Conservation (phyloP, 441 rosid species). For the Iberis amara region DNA sequence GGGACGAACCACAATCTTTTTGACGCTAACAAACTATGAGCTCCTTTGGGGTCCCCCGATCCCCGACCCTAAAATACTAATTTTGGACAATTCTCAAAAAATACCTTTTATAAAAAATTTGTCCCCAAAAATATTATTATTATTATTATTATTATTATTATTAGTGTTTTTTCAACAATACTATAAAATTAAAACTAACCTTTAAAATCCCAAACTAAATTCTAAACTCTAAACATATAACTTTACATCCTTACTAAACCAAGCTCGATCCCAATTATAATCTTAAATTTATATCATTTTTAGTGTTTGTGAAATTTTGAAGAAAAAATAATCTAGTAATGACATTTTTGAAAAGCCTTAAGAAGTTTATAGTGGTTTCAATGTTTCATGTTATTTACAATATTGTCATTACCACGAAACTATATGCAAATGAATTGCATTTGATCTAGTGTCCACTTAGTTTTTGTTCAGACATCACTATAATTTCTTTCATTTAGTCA, state of each 20-base stretch:
- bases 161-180: too few relatives aligned
- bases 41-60: slow-evolving; percentile 7
- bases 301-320: too few relatives aligned
- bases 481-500: neutral
- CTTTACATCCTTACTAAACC: too few relatives aligned
- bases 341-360: too few relatives aligned
- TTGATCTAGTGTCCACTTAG: slow-evolving; percentile 26
- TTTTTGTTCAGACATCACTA: slow-evolving; percentile 9
- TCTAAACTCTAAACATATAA: too few relatives aligned
- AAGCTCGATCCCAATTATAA: neutral
- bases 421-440: slow-evolving; percentile 17
- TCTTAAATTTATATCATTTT: neutral
- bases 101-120: too few relatives aligned
- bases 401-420: slow-evolving; percentile 6
- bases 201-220: too few relatives aligned
- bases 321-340: neutral
- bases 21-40: slow-evolving; percentile 13
- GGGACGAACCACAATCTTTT: slow-evolving; percentile 22
- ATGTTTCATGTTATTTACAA: slow-evolving; percentile 18
- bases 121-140: too few relatives aligned
- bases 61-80: too few relatives aligned
- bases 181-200: too few relatives aligned
- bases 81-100: too few relatives aligned
- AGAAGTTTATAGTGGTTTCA: neutral
- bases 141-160: too few relatives aligned